Base-by-base conservation (phyloP, 2,329 filamentous ascomycete species). In the Penicillium sp. region DNA sequence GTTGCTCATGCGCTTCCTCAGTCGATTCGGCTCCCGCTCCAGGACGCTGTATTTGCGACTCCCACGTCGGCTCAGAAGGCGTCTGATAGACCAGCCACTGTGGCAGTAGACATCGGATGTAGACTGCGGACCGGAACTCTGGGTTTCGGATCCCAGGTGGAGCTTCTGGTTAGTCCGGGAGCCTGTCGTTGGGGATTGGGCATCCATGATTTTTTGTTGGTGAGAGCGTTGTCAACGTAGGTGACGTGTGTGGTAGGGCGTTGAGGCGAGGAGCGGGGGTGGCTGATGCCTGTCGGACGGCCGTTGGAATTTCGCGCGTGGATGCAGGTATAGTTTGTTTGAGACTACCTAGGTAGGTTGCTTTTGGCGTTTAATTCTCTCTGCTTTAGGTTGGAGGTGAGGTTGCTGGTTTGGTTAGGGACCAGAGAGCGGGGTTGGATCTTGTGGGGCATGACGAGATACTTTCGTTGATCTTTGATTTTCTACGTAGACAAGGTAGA, bases 21-120 rank as follows among this genome's bases (percentile, higher is more conserved):
- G 27, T 25, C 65, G 62, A 63, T 67, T 67, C 35, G 65, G 63
- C 50, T 67, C 63, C 23, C 65, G 60, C 29, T 67, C 65, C 37
- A 67, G 35, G 6, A 67, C 60, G 21, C 52, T 54, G 60, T 67
- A 67, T 37, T 58, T 53, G 42, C 63, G 60, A 46, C 60, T 66
- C 21, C 59, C 45, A n/a, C 61, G 64, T 47, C 62, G 57, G 43
- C 62, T 62, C n/a, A 67, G 60, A 19, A 67, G 57, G 46, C 64
- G 58, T 31, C 62, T 60, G 35, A 67, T 46, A 8, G 64, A 67
- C 64, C 65, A 64, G 19, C 59, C 56, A n/a, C 35, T 41, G n/a
- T 56, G 47, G 41, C 31, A 13, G 38, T 38, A 47, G 13, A n/a
- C 3, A 29, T 45, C 56, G 50, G 40, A 49, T 33, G 48, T 54